These are phyloP conservation scores for Hypoxylon intermedium DNA, from an alignment of 495 filamentous ascomycete genomes.

Conservation along the genomic window DNA sequence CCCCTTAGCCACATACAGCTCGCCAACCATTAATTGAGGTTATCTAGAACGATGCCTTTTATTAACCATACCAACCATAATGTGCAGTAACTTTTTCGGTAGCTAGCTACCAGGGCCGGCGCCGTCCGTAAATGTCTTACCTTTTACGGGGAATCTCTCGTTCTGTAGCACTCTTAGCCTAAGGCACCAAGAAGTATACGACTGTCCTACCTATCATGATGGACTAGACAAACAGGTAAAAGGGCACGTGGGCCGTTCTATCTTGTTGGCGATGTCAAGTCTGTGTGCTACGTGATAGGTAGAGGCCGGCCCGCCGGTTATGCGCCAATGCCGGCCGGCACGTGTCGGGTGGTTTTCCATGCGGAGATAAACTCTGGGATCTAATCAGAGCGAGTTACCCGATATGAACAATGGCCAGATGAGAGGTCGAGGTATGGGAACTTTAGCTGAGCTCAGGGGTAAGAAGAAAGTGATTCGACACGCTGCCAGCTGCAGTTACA, in stretches of 20 bases:
- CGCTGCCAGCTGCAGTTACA: conserved; percentile 2
- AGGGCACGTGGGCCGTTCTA: conserved; percentile 19
- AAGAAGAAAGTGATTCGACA: no score
- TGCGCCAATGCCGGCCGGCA: not conserved
- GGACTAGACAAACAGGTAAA: conserved; percentile 10
- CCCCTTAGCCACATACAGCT: no score
- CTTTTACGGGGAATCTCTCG: no score
- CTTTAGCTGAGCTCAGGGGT: not conserved
- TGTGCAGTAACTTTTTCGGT: no score
- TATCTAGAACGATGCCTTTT: no score
- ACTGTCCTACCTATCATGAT: conserved; percentile 2
- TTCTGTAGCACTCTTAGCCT: not conserved
- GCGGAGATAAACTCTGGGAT: not conserved
- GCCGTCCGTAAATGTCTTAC: no score
- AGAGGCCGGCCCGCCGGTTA: conserved; percentile 15
- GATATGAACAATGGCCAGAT: not conserved
- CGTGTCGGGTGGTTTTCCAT: not conserved
- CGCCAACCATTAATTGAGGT: no score
- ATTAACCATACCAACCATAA: no score
- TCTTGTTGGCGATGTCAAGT: conserved; percentile 17
- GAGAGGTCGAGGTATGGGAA: not conserved
- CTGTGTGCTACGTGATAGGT: conserved; percentile 31
- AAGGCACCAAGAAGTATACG: conserved; percentile 18
- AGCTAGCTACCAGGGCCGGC: no score
- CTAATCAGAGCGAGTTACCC: not conserved